Conservation (phyloP, 2,329 filamentous ascomycete species). For the Cadophora sp. region DNA sequence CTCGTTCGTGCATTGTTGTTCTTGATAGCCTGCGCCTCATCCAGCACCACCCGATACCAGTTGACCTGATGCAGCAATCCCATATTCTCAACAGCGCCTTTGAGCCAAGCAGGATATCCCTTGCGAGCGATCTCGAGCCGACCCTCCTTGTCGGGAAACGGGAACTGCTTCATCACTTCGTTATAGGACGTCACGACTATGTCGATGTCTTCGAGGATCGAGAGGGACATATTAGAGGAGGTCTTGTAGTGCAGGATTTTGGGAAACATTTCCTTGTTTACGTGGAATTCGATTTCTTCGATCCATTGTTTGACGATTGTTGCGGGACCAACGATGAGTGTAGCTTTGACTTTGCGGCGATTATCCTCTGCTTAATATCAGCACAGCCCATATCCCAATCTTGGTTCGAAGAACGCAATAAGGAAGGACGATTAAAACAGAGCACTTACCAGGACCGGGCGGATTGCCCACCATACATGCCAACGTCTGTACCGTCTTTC, state of each 20-base stretch:
- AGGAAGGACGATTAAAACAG: neutral
- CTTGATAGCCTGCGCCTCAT: constrained; percentile 64
- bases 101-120: constrained; percentile 45
- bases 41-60: constrained; percentile 58
- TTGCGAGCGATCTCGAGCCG: constrained; percentile 75
- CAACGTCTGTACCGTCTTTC: constrained; percentile 63
- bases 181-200: constrained; percentile 41
- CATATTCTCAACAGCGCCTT: constrained; percentile 42
- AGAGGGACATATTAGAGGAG: constrained; percentile 6
- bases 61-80: constrained; percentile 48
- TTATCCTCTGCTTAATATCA: constrained; percentile 44
- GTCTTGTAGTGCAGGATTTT: constrained; percentile 39
- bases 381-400: too few species aligned
- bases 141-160: constrained; percentile 90
- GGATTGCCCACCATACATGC: constrained; percentile 48
- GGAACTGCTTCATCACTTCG: constrained; percentile 65
- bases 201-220: constrained; percentile 35
- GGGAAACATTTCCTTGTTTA: constrained; percentile 26
- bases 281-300: constrained; percentile 39
- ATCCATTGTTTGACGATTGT: constrained; percentile 42
- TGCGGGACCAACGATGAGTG: constrained; percentile 41
- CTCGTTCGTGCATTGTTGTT: constrained; percentile 51
- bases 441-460: constrained; percentile 38
- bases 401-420: neutral
- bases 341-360: constrained; percentile 32